Percentiles rank a stretch among this genome's conserved stretches.
Evolutionary conservation across 2,329 filamentous ascomycete genomes (phyloP).

Genomic region (Ceratocystis destructans): DNA sequence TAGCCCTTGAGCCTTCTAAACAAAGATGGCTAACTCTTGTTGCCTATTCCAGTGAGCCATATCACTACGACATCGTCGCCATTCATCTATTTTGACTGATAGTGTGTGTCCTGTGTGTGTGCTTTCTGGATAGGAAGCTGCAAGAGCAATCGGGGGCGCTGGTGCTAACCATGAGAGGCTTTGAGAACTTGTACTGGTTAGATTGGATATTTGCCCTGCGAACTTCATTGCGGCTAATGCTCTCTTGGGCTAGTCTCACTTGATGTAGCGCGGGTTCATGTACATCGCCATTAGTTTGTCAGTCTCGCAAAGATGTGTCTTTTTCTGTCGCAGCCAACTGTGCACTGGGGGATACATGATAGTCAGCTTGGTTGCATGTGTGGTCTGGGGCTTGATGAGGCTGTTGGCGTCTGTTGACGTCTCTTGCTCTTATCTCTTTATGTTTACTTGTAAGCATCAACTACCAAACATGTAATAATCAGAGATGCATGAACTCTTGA

Average conservation of each 20-base stretch:
- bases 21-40: not conserved
- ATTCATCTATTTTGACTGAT: not conserved
- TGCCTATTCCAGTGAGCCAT: not conserved
- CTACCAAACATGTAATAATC: constrained; percentile 10
- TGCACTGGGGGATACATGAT: not conserved
- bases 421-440: not conserved
- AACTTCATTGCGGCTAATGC: not conserved
- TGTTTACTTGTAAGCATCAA: constrained; percentile 4
- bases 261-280: not conserved
- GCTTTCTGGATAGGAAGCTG: not conserved
- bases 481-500: not conserved
- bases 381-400: not conserved
- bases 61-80: not conserved
- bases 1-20: not conserved
- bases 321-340: not conserved
- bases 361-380: not conserved
- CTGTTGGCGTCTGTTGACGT: not conserved
- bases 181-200: not conserved
- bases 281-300: not conserved
- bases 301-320: not conserved
- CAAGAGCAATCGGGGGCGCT: not conserved
- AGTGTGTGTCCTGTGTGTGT: not conserved
- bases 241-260: not conserved
- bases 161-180: too few species aligned
- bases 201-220: not conserved